Base-by-base conservation (phyloP, 192 early-diverging fungal genomes). In the Diversispora eburnea region DNA sequence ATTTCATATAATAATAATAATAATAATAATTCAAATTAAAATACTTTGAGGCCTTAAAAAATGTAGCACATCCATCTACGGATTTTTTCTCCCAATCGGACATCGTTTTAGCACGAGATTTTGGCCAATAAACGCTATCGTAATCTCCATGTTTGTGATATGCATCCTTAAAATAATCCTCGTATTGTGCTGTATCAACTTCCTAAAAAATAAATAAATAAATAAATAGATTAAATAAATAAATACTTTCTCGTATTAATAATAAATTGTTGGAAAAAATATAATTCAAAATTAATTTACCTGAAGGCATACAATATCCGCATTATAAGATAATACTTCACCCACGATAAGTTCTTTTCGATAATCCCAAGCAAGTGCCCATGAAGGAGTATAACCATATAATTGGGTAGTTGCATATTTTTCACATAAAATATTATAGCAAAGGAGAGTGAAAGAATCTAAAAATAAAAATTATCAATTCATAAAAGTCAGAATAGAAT, bases 51-150 rank as follows among this genome's bases (percentile, higher is more conserved):
- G 87, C 64, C 74, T 93, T 93, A 84, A 87, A 99, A 77, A 99
- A 97, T 2, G 90, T 97, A 15, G 94, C 97, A 80, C 97, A 99
- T 7, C 97, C 97, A 79, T 99, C 97, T 3, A 99, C 97, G 41
- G 79, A 77, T 66, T 89, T 81, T 60, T 91, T 88, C 73, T 97
- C 95, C 73, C 87, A 90, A 74, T 97, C 95, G 64, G 83, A 78
- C 95, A 99, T 99, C 4, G 95, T 97, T 73, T 93, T 88, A 46
- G 95, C 91, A 48, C 97, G 86, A 61, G 95, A 94, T 80, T 99
- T 99, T 76, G 94, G 93, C 86, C 85, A 96, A 77, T 96, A 97
- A 8, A 94, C 88, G 64, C 94, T 89, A 48, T 95, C 92, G 76
- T 99, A 99, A 47, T 91, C 92, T 5, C 86, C 85, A 51, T 85